These are phyloP conservation scores for Glebionis coronaria DNA, from an alignment of 129 eudicot species.

Conservation along the genomic window DNA sequence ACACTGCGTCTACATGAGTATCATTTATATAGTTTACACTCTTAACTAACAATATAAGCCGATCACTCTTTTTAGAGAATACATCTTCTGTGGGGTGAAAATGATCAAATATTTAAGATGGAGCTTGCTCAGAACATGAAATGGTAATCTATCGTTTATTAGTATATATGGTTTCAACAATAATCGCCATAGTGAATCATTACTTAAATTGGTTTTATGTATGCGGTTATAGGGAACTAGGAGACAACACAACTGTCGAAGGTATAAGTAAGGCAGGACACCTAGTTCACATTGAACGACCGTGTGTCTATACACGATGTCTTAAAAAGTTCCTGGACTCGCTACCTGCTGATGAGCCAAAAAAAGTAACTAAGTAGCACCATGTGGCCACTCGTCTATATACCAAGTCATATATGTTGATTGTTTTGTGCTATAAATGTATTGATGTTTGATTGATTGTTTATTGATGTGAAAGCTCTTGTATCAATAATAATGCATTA, in stretches of 20 bases:
- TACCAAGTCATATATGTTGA: background rate
- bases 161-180: background rate
- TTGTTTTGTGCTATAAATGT: conserved; percentile 7
- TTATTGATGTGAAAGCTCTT: conserved; percentile 15
- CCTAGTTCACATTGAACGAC: conserved; percentile 82
- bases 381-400: background rate
- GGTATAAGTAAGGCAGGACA: conserved; percentile 86
- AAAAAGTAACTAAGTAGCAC: background rate
- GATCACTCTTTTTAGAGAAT: conserved; percentile 43
- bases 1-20: background rate
- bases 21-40: conserved; percentile 9
- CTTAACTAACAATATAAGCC: background rate
- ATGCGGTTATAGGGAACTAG: conserved; percentile 60
- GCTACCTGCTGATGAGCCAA: conserved; percentile 38
- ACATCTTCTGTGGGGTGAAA: conserved; percentile 93
- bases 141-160: conserved; percentile 38
- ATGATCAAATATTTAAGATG: conserved; percentile 76
- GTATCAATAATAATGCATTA: conserved; percentile 4
- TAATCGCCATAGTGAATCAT: background rate
- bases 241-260: conserved; percentile 55
- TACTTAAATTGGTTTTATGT: background rate
- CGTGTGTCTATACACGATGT: conserved; percentile 64
- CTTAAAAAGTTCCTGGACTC: conserved; percentile 74
- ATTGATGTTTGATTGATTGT: conserved; percentile 14
- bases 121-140: conserved; percentile 80